A percentile compares a stretch with the other conserved stretches of the same genome.
phyloP scores from a whole-genome alignment of 2,329 filamentous ascomycete species.

The Claviceps paspali region DNA sequence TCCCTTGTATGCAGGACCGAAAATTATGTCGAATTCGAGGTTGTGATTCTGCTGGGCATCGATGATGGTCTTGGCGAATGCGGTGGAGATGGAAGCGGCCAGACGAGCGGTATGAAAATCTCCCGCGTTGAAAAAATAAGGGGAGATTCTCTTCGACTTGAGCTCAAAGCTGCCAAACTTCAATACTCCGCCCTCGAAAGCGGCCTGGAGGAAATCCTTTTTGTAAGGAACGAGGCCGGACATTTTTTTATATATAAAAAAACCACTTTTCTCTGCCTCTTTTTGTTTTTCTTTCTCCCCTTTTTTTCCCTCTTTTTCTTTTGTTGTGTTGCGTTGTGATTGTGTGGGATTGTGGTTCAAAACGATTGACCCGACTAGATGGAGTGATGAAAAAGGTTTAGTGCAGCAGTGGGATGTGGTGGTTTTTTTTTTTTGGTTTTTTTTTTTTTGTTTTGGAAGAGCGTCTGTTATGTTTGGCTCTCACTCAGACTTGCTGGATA shows the following conservation, averaged over 20 bases:
- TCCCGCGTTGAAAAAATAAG: constrained; percentile 97
- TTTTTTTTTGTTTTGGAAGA: too few species aligned
- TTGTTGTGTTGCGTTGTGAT: neutral
- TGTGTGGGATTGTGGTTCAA: too few species aligned
- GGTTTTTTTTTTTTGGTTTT: too few species aligned
- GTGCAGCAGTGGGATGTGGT: too few species aligned
- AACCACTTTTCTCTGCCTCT: too few species aligned
- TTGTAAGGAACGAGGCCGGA: constrained; percentile 47
- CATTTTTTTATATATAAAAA: constrained; percentile 5
- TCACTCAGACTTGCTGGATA: too few species aligned
- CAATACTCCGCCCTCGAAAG: constrained; percentile 53
- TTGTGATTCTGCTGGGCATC: constrained; percentile 26
- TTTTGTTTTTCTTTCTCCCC: neutral
- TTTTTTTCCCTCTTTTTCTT: neutral
- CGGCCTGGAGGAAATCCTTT: constrained; percentile 53
- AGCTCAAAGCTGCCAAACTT: constrained; percentile 76
- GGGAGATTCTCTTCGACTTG: constrained; percentile 81
- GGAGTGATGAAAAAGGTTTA: too few species aligned
- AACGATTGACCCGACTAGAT: too few species aligned
- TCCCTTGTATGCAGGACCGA: constrained; percentile 92
- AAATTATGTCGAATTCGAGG: constrained; percentile 66
- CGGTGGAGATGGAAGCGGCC: constrained; percentile 60
- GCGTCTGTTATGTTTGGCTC: too few species aligned
- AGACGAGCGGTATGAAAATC: constrained; percentile 73
- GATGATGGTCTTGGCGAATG: constrained; percentile 58